A percentile compares a stretch with the other conserved stretches of the same genome.
Conservation (phyloP, 352 stramenopile genomes). For the Phytophthora foliorum region DNA sequence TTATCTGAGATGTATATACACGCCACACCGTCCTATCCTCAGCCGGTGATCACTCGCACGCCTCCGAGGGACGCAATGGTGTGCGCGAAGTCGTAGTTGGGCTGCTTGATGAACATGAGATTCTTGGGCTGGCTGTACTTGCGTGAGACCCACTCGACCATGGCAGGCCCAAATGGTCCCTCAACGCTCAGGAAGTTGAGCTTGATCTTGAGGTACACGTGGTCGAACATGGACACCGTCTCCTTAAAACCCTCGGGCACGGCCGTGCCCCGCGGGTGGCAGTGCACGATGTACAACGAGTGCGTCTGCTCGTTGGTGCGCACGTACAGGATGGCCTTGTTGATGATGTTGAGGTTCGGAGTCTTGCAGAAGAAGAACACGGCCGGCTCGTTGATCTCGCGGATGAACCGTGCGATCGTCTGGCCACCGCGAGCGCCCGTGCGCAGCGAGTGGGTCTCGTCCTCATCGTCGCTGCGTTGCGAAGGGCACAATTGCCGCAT, state of each 20-base stretch:
- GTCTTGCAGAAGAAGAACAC: conserved; percentile 96
- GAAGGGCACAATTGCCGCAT: conserved; percentile 84
- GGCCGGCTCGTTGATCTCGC: conserved; percentile 90
- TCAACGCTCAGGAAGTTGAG: conserved; percentile 94
- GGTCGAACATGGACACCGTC: conserved; percentile 92
- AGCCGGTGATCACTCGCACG: conserved; percentile 94
- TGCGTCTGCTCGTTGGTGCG: conserved; percentile 94
- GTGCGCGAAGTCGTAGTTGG: conserved; percentile 95
- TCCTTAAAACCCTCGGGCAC: conserved; percentile 83
- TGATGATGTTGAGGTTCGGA: conserved; percentile 93
- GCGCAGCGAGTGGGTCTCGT: conserved; percentile 66
- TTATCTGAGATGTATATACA: conserved; percentile 14
- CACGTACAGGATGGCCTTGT: conserved; percentile 97
- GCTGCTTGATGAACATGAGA: conserved; percentile 97
- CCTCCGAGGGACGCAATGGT: conserved; percentile 93
- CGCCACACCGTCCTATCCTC: conserved; percentile 21
- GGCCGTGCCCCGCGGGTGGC: conserved; percentile 68
- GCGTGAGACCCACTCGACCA: conserved; percentile 93
- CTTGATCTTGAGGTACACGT: conserved; percentile 96
- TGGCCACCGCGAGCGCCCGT: conserved; percentile 86
- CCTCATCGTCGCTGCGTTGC: conserved; percentile 43
- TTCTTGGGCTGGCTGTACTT: conserved; percentile 94
- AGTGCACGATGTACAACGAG: conserved; percentile 93
- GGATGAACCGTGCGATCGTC: conserved; percentile 88
- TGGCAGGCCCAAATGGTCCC: conserved; percentile 84